phyloP scores from a whole-genome alignment of 306 rosid genomes.

The Chamaecrista fasciculata region DNA sequence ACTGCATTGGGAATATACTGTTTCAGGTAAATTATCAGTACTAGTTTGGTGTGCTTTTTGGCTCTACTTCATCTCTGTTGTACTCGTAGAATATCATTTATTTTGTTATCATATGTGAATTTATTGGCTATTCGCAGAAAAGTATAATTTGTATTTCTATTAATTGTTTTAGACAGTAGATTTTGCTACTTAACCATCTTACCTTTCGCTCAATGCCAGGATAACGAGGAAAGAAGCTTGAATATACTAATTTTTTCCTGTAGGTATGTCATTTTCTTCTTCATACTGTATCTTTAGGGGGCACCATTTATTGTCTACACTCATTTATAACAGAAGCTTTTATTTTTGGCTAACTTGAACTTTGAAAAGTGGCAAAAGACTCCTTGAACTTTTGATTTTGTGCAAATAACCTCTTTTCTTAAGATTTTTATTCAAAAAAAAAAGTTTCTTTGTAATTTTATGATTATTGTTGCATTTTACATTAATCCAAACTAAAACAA shows the following conservation, averaged over 20 bases:
- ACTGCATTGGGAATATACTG: slow-evolving; percentile 86
- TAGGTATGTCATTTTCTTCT: slow-evolving; percentile 35
- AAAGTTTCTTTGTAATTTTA: too few species aligned
- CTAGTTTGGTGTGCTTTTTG: background rate
- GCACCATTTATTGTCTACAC: background rate
- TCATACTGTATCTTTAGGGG: slow-evolving; percentile 10
- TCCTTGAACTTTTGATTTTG: too few species aligned
- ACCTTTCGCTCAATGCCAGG: slow-evolving; percentile 48
- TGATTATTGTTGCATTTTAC: too few species aligned
- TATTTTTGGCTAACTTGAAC: too few species aligned
- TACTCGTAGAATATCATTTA: background rate
- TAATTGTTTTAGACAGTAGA: background rate
- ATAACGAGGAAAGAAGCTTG: slow-evolving; percentile 90
- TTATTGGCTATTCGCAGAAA: background rate
- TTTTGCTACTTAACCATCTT: slow-evolving; percentile 10
- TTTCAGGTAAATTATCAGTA: slow-evolving; percentile 66
- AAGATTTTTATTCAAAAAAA: too few species aligned
- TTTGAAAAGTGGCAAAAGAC: too few species aligned
- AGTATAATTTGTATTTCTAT: background rate
- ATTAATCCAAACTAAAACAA: too few species aligned
- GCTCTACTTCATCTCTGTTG: background rate
- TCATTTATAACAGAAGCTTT: background rate
- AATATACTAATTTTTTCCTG: slow-evolving; percentile 31
- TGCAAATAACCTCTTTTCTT: too few species aligned
- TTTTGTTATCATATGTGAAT: background rate